Evolutionary conservation across 225 moss, liverwort and hornwort species (phyloP).

Genomic region (Neckera pumila): DNA sequence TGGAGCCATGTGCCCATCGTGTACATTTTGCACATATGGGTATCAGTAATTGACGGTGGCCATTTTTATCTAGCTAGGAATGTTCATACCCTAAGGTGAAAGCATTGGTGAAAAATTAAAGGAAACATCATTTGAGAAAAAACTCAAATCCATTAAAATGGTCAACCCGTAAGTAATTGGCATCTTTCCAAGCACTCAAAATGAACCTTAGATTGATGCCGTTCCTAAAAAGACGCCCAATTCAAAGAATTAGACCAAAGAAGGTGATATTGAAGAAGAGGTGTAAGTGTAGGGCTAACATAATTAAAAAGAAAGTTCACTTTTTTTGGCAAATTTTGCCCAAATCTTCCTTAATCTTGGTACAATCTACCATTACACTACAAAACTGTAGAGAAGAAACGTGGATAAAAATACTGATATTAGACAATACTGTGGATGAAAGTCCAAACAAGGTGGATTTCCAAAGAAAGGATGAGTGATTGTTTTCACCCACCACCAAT

Average conservation of each 20-base stretch:
- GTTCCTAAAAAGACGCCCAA: background rate
- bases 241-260: background rate
- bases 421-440: background rate
- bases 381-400: background rate
- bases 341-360: background rate
- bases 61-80: background rate
- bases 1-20: background rate
- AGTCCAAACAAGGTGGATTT: background rate
- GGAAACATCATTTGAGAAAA: background rate
- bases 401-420: too few relatives aligned
- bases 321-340: background rate
- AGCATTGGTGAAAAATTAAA: background rate
- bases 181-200: rapidly evolving
- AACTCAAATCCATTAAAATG: too few relatives aligned
- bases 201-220: background rate
- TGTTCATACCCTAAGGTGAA: background rate
- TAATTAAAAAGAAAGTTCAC: background rate
- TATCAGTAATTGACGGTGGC: background rate
- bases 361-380: background rate
- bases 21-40: background rate
- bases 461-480: background rate
- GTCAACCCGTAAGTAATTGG: too few relatives aligned
- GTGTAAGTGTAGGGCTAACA: background rate
- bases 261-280: background rate
- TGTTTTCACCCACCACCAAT: background rate